Conservation (phyloP, 176 grass and related monocot species). For the Poa pratensis region DNA sequence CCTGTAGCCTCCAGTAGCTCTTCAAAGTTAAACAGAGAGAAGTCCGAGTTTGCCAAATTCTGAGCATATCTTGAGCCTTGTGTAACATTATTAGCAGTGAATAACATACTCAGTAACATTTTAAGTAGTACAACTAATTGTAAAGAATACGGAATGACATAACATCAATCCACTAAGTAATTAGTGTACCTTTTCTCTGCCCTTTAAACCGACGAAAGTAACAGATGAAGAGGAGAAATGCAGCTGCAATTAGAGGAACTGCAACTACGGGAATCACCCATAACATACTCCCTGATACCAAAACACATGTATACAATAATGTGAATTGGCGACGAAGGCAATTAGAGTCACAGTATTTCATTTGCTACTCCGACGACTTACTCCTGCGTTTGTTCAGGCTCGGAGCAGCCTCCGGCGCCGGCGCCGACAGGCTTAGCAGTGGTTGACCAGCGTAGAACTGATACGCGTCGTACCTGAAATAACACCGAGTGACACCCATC, state of each 20-base stretch:
- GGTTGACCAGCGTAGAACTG: neutral
- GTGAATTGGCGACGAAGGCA: neutral
- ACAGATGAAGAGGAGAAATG: slow-evolving; percentile 8
- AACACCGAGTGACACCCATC: neutral
- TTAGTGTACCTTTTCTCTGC: slow-evolving; percentile 27
- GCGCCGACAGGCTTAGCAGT: neutral
- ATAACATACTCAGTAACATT: neutral
- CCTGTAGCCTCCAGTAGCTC: slow-evolving; percentile 39
- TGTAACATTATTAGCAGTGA: neutral
- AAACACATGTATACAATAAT: neutral
- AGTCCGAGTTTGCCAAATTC: slow-evolving; percentile 21
- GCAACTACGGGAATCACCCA: neutral
- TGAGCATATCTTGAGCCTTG: neutral
- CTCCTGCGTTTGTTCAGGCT: neutral
- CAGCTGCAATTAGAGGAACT: neutral
- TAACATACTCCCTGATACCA: neutral
- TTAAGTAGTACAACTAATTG: neutral
- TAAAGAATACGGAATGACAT: neutral
- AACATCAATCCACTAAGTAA: neutral
- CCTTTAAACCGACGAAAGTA: neutral
- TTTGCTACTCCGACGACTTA: neutral
- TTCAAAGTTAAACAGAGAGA: slow-evolving; percentile 39
- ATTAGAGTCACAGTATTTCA: no score
- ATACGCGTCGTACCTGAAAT: slow-evolving; percentile 15
- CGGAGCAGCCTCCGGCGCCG: neutral